A percentile compares a stretch with the other conserved stretches of the same genome.
Evolutionary conservation across 2,329 filamentous ascomycete genomes (phyloP).

Genomic region (Sphaerulina vaccinii): DNA sequence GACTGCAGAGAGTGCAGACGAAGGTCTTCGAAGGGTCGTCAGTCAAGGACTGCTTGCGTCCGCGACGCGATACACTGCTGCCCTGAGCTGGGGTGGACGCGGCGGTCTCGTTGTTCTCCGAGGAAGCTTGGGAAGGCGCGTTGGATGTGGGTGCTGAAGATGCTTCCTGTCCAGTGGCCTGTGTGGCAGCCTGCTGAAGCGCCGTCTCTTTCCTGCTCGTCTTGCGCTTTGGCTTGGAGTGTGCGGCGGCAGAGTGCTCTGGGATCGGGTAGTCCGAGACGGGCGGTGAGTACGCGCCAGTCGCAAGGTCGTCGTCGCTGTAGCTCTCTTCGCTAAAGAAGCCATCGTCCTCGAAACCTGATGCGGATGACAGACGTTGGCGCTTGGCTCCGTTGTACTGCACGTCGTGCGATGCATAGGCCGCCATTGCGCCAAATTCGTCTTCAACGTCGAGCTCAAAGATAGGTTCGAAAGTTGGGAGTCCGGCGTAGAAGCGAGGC

Average conservation of each 20-base stretch:
- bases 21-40: slow-evolving; percentile 99
- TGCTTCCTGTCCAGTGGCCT: slow-evolving; percentile 43
- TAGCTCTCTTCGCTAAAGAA: slow-evolving; percentile 75
- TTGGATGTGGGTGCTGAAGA: slow-evolving; percentile 47
- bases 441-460: slow-evolving; percentile 90
- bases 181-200: slow-evolving; percentile 40
- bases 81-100: slow-evolving; percentile 32
- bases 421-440: slow-evolving; percentile 75
- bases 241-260: slow-evolving; percentile 31
- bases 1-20: slow-evolving; percentile 92
- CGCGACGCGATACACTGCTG: slow-evolving; percentile 76
- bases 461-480: slow-evolving; percentile 70
- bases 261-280: slow-evolving; percentile 49
- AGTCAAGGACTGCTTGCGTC: slow-evolving; percentile 96
- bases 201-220: slow-evolving; percentile 41
- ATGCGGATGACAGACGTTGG: slow-evolving; percentile 67
- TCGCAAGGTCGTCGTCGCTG: slow-evolving; percentile 67
- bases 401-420: slow-evolving; percentile 63
- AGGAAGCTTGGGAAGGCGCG: slow-evolving; percentile 32
- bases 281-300: slow-evolving; percentile 60
- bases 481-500: slow-evolving; percentile 55
- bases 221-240: slow-evolving; percentile 34
- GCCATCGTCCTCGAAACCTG: slow-evolving; percentile 68
- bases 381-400: slow-evolving; percentile 66
- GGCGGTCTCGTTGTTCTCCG: slow-evolving; percentile 29